Base-by-base conservation (phyloP, 2,329 filamentous ascomycete species). In the Madurella mycetomatis region DNA sequence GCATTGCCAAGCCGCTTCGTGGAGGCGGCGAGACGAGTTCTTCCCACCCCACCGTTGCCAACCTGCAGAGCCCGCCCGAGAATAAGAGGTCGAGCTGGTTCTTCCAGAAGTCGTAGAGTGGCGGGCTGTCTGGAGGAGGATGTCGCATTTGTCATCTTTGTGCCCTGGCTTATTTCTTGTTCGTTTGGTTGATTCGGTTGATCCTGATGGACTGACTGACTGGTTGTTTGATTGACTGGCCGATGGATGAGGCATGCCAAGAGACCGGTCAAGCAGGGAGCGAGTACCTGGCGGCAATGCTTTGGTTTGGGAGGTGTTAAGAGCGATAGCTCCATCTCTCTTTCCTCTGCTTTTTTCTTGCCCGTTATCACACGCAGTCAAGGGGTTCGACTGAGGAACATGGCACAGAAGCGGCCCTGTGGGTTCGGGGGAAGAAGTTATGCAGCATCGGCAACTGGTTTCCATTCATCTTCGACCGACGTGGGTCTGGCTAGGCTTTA, bases 1-100 rank as follows among this genome's bases (percentile, higher is more conserved):
- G 84, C 62, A 87, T 87, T 63, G 84, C 84, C 50, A 87, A 87
- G 72, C 84, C 84, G 16, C 77, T 87, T 40, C 79, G 84, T 55
- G 84, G 84, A 49, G 84, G 84, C 59, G 82, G 82, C 47, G 79
- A 76, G 46, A 73, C 71, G 9, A 67, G 71, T 18, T 73, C 76
- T 9, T 66, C 72, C 46, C 80, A 80, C 59, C 82, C 82, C 9
- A 76, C 80, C 30, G 78, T 86, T 61, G 73, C 79, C 60, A 79
- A 73, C 63, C 72, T 85, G 57, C 79, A 79, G 68, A 79, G 58
- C 58, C 61, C 85, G 71, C 82, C 77, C 64, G 82, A 85, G 68
- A 79, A 74, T 73, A 89, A 88, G 80, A 79, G 86, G 65, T 83
- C 80, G 65, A 88, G 84, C 69, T 88, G 85, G 85, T 88, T 88